These are phyloP conservation scores for Phylloporus scabripes DNA, from an alignment of 768 basidiomycete species.

Conservation along the genomic window DNA sequence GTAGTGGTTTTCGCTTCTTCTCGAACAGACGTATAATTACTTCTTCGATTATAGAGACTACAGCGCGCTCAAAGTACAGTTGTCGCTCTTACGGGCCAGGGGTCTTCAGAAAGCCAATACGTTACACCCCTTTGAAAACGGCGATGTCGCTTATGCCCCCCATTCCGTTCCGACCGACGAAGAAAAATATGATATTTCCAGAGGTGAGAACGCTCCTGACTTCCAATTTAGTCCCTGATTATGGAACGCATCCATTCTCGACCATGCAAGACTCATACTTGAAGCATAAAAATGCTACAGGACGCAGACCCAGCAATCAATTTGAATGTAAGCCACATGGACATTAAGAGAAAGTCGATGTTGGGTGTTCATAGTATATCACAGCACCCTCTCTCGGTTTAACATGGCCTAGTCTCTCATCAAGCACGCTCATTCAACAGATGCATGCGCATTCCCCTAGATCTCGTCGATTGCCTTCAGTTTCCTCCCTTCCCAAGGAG, in stretches of 20 bases:
- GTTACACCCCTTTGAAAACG: conserved; percentile 8
- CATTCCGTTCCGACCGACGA: background rate
- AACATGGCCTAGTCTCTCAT: conserved; percentile 4
- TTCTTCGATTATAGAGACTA: conserved; percentile 50
- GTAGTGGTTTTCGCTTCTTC: conserved; percentile 11
- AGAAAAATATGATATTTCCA: background rate
- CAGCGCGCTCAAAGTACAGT: conserved; percentile 60
- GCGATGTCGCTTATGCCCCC: background rate
- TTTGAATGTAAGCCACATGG: conserved; percentile 9
- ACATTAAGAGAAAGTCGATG: background rate
- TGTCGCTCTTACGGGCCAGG: conserved; percentile 46
- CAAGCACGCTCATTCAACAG: background rate
- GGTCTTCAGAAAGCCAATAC: conserved; percentile 19
- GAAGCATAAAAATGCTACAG: background rate
- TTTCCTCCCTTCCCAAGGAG: conserved; percentile 2
- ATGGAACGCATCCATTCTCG: background rate
- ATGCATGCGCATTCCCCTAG: background rate
- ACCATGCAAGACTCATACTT: conserved; percentile 5
- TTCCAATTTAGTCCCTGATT: background rate
- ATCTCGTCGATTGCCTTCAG: conserved; percentile 1
- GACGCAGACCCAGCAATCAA: conserved; percentile 1
- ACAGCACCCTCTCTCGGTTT: conserved; percentile 14
- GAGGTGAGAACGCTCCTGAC: conserved; percentile 6
- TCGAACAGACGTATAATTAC: background rate
- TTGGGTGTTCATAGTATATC: background rate